Evolutionary conservation across 164 flowering plant genomes (phyloP).

Genomic region (Tinospora cordifolia): DNA sequence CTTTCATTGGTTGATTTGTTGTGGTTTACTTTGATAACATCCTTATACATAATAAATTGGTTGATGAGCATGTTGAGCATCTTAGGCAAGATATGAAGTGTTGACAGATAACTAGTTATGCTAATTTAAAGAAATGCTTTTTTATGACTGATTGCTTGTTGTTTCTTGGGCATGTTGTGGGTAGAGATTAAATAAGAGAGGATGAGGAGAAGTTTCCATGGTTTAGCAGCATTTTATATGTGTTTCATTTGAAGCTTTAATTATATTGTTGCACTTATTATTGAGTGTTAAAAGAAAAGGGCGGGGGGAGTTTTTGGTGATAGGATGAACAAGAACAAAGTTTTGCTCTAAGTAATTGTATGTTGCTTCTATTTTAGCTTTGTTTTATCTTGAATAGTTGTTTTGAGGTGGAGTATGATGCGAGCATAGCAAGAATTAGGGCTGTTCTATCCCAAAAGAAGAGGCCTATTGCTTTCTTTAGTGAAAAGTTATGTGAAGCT

Average conservation of each 20-base stretch:
- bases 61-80: background rate
- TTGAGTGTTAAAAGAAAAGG: constrained; percentile 4
- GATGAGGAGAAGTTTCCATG: background rate
- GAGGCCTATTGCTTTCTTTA: background rate
- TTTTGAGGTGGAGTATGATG: constrained; percentile 9
- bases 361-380: background rate
- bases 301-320: background rate
- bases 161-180: background rate
- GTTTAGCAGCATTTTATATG: background rate
- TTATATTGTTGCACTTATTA: background rate
- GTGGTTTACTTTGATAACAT: no score
- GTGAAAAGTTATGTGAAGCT: background rate
- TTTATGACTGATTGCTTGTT: background rate
- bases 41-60: background rate
- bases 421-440: background rate
- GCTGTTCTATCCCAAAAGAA: constrained; percentile 6
- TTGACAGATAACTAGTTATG: background rate
- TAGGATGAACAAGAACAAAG: background rate
- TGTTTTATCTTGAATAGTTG: background rate
- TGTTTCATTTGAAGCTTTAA: background rate
- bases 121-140: constrained; percentile 1
- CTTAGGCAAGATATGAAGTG: background rate
- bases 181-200: background rate
- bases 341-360: background rate
- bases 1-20: constrained; percentile 1